Base-by-base conservation (phyloP, 2,329 filamentous ascomycete genomes). In the Fusarium anthophilum region DNA sequence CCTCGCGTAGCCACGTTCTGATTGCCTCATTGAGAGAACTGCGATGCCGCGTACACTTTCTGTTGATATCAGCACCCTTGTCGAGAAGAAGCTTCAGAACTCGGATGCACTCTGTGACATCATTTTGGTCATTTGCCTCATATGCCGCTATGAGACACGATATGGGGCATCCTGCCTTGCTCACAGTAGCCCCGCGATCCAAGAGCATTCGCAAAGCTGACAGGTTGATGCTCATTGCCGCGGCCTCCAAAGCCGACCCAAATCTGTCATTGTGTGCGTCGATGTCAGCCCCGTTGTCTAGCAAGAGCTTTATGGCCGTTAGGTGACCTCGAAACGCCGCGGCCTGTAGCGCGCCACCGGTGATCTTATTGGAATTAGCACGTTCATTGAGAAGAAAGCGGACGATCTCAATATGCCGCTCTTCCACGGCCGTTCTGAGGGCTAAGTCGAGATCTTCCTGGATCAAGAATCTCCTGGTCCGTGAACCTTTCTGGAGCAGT, bases 1-100 rank as follows among this genome's bases (percentile, higher is more conserved):
- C 5, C 5, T 6, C 0, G 0, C 0, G 2, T 6, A 13, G 1
- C 43, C 43, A 45, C 0, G 7, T 3, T 0, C 2, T 6, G 1
- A 45, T 1, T 20, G 43, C 43, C 11, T 6, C 0, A 20, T 26
- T 26, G 0, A 26, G 11, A 45, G 24, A 5, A 1, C 17, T 26
- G 0, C 17, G 8, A 2, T 26, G 24, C 11, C 5, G 17, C 1
- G 24, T 6, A 4, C 43, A 45, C 11, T 14, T 26, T 20, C 17
- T 26, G 17, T 45, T 45, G 17, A 45, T 26, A 26, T 45, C 7
- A 0, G 1, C 11, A 13, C 43, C 43, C 5, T 45, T 45, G 8
- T 26, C 8, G 1, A 45, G 7, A 45, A 45, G 43, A 20, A 20
- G 43, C 5, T 13, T 3, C 0, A 45, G 17, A 9, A 1, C 11